These are phyloP conservation scores for Paramecium tetraurelia DNA, from an alignment of 73 alveolate species.

Conservation along the genomic window DNA sequence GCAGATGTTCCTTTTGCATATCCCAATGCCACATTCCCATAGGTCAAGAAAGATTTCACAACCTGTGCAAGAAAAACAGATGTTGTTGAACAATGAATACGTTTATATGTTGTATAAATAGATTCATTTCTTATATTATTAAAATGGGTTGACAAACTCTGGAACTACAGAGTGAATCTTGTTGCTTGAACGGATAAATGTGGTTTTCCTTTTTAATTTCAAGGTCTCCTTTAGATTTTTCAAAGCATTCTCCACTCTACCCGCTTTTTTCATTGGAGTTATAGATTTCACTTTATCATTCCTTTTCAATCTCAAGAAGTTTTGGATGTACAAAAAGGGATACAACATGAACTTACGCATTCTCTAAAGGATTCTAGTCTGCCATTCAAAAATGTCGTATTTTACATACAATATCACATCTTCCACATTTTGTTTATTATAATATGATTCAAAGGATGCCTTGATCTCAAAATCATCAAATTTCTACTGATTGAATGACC, in stretches of 20 bases:
- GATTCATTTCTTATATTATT: background rate
- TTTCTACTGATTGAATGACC: background rate
- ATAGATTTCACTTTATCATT: background rate
- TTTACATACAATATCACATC: background rate
- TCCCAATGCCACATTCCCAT: conserved; percentile 45
- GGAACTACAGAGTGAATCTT: background rate
- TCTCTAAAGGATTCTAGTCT: background rate
- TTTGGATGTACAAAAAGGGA: background rate
- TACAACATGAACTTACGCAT: background rate
- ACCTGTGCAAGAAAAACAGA: conserved; percentile 31
- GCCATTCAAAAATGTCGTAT: background rate
- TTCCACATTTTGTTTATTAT: background rate
- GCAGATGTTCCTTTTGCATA: conserved; percentile 47
- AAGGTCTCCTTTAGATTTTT: background rate
- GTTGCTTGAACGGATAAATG: background rate
- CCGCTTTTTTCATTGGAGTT: background rate
- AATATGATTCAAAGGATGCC: background rate
- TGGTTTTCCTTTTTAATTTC: background rate
- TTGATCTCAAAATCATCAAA: background rate
- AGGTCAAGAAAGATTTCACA: conserved; percentile 55
- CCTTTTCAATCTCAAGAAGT: background rate
- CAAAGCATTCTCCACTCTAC: background rate
- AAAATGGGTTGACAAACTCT: background rate
- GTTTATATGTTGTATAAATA: background rate
- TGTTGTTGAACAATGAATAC: background rate